Evolutionary conservation across 2,329 filamentous ascomycete genomes (phyloP), one percentile per base, ranked within the genome.

Genomic region (Botrytis squamosa): DNA sequence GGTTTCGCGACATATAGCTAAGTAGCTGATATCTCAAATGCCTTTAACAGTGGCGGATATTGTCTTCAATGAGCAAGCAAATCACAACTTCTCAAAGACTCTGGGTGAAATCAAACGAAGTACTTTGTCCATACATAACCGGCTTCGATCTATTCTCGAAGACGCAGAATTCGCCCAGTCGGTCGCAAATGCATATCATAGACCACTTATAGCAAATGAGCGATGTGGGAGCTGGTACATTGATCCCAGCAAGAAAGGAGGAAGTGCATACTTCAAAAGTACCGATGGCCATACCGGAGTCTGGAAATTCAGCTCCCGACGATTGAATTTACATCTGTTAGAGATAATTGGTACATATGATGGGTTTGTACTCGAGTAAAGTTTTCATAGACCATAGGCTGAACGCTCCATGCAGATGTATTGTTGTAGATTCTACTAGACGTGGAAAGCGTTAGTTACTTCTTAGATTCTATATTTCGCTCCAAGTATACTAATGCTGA

Each of bases 221-320:
- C 89, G 96, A 74, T 98, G 96, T 82, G 96, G 96, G 0, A 95
- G 93, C 83, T 99, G 96, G 96, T 98, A 98, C 82, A 92, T 98
- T 40, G 83, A 85, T 49, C 91, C 91, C 0, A 82, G 82, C 12
- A 80, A 80, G 40, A 96, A 95, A 82, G 83, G 81, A 1, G 92
- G 89, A 46, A 94, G 92, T 77, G 93, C 92, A 46, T 99, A 98
- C 83, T 99, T 98, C 84, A 99, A 99, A 86, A 97, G 93, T 83
- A 99, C 96, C 2, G 96, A 99, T 83, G 96, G 96, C 1, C 96
- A 99, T 82, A 90, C 91, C 70, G 91, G 93, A 14, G 91, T 97
- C 80, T 99, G 96, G 96, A 89, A 91, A 75, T 97, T 98, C 81
- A 97, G 93, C 83, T 88, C 91, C 36, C 85, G 96, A 76, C 87